Conservation (phyloP, 2,329 filamentous ascomycete species). For the Stagonosporopsis vannaccii region DNA sequence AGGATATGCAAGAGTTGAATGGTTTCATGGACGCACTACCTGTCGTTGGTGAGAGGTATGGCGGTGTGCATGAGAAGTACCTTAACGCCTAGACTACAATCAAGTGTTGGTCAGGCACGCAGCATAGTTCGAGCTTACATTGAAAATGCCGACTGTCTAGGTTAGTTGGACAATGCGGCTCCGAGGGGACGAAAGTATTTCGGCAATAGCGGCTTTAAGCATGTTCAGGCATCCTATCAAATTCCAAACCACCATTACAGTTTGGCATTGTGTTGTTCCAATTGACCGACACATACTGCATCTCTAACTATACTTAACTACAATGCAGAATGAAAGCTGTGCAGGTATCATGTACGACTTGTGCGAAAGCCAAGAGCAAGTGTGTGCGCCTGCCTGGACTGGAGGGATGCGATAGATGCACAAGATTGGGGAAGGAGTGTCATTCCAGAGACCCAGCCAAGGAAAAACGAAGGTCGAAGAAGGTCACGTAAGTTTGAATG, state of each 20-base stretch:
- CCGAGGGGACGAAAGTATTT: neutral
- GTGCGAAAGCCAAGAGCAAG: conserved; percentile 14
- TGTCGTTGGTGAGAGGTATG: conserved; percentile 17
- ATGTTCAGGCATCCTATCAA: neutral
- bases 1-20: neutral
- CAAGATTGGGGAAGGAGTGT: neutral
- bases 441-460: neutral
- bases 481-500: neutral
- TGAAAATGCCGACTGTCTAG: too few relatives aligned
- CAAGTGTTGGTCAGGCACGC: too few relatives aligned
- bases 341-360: conserved; percentile 1
- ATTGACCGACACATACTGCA: too few relatives aligned
- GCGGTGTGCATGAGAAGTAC: conserved; percentile 19
- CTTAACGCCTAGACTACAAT: conserved; percentile 9
- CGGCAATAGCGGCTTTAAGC: conserved; percentile 5
- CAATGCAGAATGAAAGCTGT: neutral
- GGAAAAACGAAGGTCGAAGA: neutral
- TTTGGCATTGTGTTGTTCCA: neutral
- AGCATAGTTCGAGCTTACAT: too few relatives aligned
- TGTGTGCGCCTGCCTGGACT: conserved; percentile 4
- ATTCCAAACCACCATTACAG: neutral
- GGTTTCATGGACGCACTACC: conserved; percentile 1
- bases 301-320: too few relatives aligned
- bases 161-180: neutral
- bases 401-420: conserved; percentile 10